Evolutionary conservation across 2,329 filamentous ascomycete genomes (phyloP), one percentile per base, ranked within the genome.

Genomic region (Hymenoscyphus salicellus): DNA sequence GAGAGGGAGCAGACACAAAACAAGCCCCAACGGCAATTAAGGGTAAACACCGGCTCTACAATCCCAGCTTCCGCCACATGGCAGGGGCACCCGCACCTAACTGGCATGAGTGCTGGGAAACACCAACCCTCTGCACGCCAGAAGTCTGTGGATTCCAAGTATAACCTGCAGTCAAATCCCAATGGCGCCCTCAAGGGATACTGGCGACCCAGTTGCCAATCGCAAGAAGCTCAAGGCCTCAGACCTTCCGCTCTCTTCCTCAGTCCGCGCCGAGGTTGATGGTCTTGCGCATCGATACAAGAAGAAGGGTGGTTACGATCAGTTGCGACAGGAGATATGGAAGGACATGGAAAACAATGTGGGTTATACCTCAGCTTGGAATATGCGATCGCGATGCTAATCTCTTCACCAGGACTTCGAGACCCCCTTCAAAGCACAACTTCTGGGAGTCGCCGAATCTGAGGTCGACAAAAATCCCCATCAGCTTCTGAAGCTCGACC

Each of bases 271-370:
- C 1, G 87, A 89, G 1, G 92, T 94, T 63, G 90, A 93, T 71
- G 84, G 83, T 17, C 83, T 94, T 26, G 85, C 90, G n/a, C 88
- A 91, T 74, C 89, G 85, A 11, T 94, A 93, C 79, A 93, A 93
- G 78, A 94, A 93, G 79, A 92, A 92, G 77, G 91, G 91, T 66
- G 89, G 90, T 64, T 95, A 93, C 74, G 91, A 95, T 77, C 80
- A 84, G 16, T 84, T 93, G 68, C 87, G 91, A 66, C 93, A 92
- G 75, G 84, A 90, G 71, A 83, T 91, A 11, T 92, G 90, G 84
- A 86, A 90, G 56, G 87, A 90, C 64, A 91, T 92, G 70, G 86
- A 88, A 72, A 83, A 85, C 33, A 88, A 86, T 70, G 89, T 92
- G 83, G 64, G 73, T 5, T 59, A 11, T 11, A 4, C 16, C 46